Conservation (phyloP, 805 yeast species). For the Yarrowia sp. region DNA sequence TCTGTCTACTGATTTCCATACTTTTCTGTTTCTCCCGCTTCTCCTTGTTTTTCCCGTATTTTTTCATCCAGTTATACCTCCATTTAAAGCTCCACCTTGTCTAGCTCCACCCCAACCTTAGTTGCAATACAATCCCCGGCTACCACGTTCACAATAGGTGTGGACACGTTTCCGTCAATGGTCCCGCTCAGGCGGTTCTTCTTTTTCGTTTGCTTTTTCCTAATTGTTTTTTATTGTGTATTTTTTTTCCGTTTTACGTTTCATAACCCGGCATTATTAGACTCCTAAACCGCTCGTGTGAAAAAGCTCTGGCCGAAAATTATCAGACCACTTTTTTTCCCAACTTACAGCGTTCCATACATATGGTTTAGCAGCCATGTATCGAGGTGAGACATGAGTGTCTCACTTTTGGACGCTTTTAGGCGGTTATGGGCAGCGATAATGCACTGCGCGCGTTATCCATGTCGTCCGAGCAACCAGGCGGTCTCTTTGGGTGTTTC, state of each 20-base stretch:
- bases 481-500: too few species aligned
- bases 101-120: too few species aligned
- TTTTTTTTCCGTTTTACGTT: not conserved
- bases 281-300: not conserved
- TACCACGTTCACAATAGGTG: too few species aligned
- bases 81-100: too few species aligned
- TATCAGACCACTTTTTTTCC: slow-evolving; percentile 6
- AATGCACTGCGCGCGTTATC: not conserved
- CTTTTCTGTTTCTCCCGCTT: too few species aligned
- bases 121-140: too few species aligned
- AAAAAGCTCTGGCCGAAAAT: not conserved
- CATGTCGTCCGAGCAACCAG: not conserved
- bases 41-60: too few species aligned
- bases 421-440: not conserved
- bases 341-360: slow-evolving; percentile 3
- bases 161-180: too few species aligned
- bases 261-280: not conserved
- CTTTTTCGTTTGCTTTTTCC: too few species aligned
- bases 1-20: not conserved
- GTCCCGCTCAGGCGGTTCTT: too few species aligned
- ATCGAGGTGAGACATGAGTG: not conserved
- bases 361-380: not conserved
- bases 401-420: not conserved
- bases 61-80: too few species aligned
- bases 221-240: too few species aligned